These are phyloP conservation scores for Fragaria iinumae DNA, from an alignment of 306 rosid species.

Conservation along the genomic window DNA sequence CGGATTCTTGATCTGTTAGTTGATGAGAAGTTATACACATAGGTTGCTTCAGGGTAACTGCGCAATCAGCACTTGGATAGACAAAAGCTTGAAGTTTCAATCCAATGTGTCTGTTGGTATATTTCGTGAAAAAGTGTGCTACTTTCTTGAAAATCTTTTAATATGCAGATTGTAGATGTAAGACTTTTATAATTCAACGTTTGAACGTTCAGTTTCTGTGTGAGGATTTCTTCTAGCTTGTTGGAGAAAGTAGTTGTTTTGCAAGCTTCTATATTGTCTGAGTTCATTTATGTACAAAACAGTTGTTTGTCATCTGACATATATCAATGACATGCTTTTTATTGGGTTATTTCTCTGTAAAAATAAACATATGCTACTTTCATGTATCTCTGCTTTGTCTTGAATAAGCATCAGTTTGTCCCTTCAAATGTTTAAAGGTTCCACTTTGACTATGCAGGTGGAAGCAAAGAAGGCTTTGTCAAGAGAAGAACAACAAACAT, in stretches of 20 bases:
- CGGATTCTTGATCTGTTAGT: background rate
- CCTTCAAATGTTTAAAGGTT: conserved; percentile 6
- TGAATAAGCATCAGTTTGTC: background rate
- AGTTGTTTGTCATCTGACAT: background rate
- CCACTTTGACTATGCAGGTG: conserved; percentile 39
- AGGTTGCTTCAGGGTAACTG: background rate
- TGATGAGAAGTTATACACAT: background rate
- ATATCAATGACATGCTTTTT: background rate
- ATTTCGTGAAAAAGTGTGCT: background rate
- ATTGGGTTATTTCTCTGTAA: background rate
- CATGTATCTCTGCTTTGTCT: background rate
- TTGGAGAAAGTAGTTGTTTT: background rate
- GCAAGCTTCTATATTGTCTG: background rate
- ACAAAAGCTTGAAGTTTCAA: background rate
- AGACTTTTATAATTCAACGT: background rate
- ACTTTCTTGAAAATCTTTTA: background rate
- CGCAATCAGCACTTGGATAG: background rate
- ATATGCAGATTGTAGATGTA: background rate
- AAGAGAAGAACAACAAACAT: conserved; percentile 61
- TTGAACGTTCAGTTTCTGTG: background rate
- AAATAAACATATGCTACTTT: background rate
- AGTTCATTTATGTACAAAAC: background rate
- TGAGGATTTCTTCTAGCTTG: background rate
- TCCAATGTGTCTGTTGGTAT: background rate
- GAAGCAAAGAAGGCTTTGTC: conserved; percentile 62